These are phyloP conservation scores for Periconia sp. DNA, from an alignment of 2,329 filamentous ascomycete genomes.

Conservation along the genomic window DNA sequence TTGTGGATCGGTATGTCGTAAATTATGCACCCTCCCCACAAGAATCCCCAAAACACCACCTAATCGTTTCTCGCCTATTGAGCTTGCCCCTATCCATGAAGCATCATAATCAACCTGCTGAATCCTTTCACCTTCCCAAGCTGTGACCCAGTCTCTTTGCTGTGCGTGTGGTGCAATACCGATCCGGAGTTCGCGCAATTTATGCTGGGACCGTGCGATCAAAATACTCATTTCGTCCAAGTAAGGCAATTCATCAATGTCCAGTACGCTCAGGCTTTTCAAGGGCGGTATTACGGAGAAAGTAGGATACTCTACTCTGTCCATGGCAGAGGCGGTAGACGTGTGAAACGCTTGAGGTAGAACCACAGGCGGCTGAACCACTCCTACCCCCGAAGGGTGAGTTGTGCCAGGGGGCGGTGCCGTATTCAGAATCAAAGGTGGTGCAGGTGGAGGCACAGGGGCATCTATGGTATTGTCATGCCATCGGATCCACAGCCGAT, in stretches of 20 bases:
- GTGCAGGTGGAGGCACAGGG: conserved; percentile 37
- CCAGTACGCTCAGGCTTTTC: conserved; percentile 73
- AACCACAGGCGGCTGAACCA: conserved; percentile 34
- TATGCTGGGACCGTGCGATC: conserved; percentile 68
- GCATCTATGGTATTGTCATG: conserved; percentile 68
- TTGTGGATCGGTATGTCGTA: conserved; percentile 43
- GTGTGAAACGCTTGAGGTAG: conserved; percentile 32
- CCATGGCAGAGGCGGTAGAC: conserved; percentile 35
- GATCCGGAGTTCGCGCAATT: conserved; percentile 70
- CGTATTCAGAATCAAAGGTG: conserved; percentile 42
- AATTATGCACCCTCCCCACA: conserved; percentile 67
- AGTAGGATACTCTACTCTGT: conserved; percentile 73
- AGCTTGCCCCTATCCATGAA: conserved; percentile 52
- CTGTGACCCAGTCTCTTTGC: conserved; percentile 58
- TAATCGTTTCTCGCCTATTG: conserved; percentile 63
- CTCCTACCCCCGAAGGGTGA: conserved; percentile 37
- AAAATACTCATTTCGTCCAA: conserved; percentile 80
- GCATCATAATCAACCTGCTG: conserved; percentile 65
- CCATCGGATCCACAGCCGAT: conserved; percentile 79
- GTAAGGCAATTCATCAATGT: conserved; percentile 82
- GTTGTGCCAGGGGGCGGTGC: conserved; percentile 42
- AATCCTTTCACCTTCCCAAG: conserved; percentile 64
- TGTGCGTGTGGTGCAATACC: conserved; percentile 65
- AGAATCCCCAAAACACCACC: conserved; percentile 70
- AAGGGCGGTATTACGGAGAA: conserved; percentile 76